Percentiles rank a stretch among this genome's conserved stretches.
Conservation (phyloP, 208 protist genomes). For the Lotmaria passim region DNA sequence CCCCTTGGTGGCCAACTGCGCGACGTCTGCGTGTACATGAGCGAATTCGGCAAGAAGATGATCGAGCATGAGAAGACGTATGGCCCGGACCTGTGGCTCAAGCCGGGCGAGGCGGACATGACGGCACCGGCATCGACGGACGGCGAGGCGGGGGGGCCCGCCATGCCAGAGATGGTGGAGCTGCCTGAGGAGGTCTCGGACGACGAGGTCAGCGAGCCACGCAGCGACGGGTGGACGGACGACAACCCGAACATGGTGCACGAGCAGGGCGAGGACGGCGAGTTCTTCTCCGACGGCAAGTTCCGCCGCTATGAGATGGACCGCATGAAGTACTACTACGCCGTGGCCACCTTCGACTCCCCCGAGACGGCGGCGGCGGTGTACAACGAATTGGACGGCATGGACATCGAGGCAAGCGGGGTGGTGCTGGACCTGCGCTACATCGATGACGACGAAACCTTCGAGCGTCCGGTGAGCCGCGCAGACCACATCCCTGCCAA, state of each 20-base stretch:
- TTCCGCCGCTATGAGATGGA: slow-evolving; percentile 94
- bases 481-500: slow-evolving; percentile 76
- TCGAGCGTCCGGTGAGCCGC: slow-evolving; percentile 68
- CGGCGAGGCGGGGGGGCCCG: background rate
- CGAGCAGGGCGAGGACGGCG: slow-evolving; percentile 83
- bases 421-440: slow-evolving; percentile 97
- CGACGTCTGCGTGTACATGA: slow-evolving; percentile 94
- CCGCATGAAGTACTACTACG: slow-evolving; percentile 97
- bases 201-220: slow-evolving; percentile 48
- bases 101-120: slow-evolving; percentile 41
- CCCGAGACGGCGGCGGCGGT: slow-evolving; percentile 89
- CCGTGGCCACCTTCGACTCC: slow-evolving; percentile 95
- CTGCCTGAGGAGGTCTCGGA: slow-evolving; percentile 45
- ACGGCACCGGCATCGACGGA: slow-evolving; percentile 15
- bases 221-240: slow-evolving; percentile 73
- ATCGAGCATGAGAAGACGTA: slow-evolving; percentile 86
- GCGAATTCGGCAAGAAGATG: slow-evolving; percentile 94
- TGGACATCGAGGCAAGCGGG: slow-evolving; percentile 95
- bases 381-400: slow-evolving; percentile 95
- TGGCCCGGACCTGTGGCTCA: slow-evolving; percentile 87
- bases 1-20: slow-evolving; percentile 92
- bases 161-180: slow-evolving; percentile 40
- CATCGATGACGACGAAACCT: slow-evolving; percentile 94
- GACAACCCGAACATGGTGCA: slow-evolving; percentile 80
- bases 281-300: slow-evolving; percentile 92